phyloP scores from a whole-genome alignment of 768 basidiomycete genomes.

The Xerocomus spinulosus region DNA sequence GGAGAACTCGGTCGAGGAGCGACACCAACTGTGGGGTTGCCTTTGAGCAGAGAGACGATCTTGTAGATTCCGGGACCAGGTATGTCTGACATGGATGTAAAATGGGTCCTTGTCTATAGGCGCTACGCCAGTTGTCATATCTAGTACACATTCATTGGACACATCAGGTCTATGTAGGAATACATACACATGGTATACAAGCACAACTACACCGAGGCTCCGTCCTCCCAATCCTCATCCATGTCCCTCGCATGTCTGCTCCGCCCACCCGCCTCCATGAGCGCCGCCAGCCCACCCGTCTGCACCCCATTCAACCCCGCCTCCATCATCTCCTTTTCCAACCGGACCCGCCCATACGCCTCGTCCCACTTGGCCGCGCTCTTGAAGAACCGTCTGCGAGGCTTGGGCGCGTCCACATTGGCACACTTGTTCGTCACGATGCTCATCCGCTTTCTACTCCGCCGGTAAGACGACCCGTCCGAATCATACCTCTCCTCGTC shows the following conservation, averaged over 20 bases:
- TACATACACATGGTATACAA: neutral
- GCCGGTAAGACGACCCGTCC: constrained; percentile 40
- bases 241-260: constrained; percentile 13
- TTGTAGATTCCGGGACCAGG: no score
- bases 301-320: constrained; percentile 9
- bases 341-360: constrained; percentile 18
- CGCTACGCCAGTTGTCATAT: no score
- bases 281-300: constrained; percentile 14
- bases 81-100: no score
- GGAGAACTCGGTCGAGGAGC: no score
- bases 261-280: constrained; percentile 26
- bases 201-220: constrained; percentile 20
- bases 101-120: no score
- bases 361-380: constrained; percentile 39
- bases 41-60: no score
- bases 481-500: constrained; percentile 48
- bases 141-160: no score
- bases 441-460: constrained; percentile 60
- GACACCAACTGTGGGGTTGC: no score
- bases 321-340: constrained; percentile 25
- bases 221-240: constrained; percentile 32
- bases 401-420: constrained; percentile 38
- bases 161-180: no score
- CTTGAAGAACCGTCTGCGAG: constrained; percentile 57
- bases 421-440: constrained; percentile 57